phyloP scores from a whole-genome alignment of 257 asterid species.

The Lantana camara region DNA sequence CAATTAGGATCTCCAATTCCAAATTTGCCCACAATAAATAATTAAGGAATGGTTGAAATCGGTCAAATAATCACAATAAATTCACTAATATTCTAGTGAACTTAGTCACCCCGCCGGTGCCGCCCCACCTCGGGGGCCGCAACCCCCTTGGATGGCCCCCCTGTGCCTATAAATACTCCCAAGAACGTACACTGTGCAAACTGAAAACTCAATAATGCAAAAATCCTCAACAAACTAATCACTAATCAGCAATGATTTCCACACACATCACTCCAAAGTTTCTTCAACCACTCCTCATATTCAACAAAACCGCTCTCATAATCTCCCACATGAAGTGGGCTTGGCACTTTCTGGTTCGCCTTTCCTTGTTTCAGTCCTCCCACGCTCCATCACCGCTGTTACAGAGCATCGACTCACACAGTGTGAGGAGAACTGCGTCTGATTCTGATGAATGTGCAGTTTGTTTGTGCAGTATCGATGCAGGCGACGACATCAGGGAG shows the following conservation, averaged over 20 bases:
- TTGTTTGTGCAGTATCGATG: constrained; percentile 35
- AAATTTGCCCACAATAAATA: too few relatives aligned
- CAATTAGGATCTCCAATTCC: too few relatives aligned
- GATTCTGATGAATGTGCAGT: constrained; percentile 31
- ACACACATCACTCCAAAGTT: not conserved
- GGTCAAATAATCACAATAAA: too few relatives aligned
- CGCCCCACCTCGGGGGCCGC: too few relatives aligned
- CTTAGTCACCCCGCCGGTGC: too few relatives aligned
- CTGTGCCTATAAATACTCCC: too few relatives aligned
- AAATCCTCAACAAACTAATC: too few relatives aligned
- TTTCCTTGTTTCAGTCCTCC: constrained; percentile 1
- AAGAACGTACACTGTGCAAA: too few relatives aligned
- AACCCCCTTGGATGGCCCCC: too few relatives aligned
- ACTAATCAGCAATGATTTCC: not conserved
- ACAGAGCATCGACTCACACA: constrained; percentile 6
- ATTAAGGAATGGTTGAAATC: too few relatives aligned
- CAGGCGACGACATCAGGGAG: constrained; percentile 37
- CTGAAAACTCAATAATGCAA: too few relatives aligned
- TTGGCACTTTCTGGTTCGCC: constrained; percentile 23
- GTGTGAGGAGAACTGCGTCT: not conserved
- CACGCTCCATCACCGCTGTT: not conserved
- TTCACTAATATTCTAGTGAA: too few relatives aligned
- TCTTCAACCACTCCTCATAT: not conserved
- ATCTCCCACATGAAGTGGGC: constrained; percentile 21
- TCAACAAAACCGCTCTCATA: not conserved